Conservation (phyloP, 1,139 yeast species). For the Diutina sp. region DNA sequence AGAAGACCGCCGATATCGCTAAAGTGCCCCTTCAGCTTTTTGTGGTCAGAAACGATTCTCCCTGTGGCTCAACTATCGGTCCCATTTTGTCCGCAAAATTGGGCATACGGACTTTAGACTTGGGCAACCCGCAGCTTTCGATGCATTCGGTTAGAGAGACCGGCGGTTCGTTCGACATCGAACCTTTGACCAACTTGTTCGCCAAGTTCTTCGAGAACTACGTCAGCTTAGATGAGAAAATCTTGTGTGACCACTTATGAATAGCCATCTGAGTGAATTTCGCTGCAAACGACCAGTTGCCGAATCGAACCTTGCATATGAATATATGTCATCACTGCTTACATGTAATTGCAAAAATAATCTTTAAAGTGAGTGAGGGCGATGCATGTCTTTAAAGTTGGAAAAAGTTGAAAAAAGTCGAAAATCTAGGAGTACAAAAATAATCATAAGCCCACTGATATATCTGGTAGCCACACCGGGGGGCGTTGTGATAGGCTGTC, state of each 20-base stretch:
- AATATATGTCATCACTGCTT: not conserved
- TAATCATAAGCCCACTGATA: no score
- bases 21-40: constrained; percentile 67
- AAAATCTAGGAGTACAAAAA: no score
- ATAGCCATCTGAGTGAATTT: not conserved
- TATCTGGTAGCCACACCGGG: not conserved
- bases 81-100: constrained; percentile 83
- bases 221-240: not conserved
- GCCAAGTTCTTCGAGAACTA: constrained; percentile 41
- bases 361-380: not conserved
- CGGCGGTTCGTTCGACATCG: constrained; percentile 71
- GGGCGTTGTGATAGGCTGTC: not conserved
- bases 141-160: constrained; percentile 97
- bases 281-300: not conserved
- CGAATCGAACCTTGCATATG: not conserved
- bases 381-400: not conserved
- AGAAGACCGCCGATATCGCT: constrained; percentile 54
- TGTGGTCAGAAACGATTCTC: constrained; percentile 83
- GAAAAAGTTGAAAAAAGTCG: not conserved
- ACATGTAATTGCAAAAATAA: not conserved
- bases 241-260: constrained; percentile 1
- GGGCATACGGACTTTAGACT: constrained; percentile 80
- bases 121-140: constrained; percentile 88
- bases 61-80: constrained; percentile 96
- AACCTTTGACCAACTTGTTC: constrained; percentile 48